phyloP scores from a whole-genome alignment of 345 rosid genomes.

The rapeseed (Brassica napus) region DNA sequence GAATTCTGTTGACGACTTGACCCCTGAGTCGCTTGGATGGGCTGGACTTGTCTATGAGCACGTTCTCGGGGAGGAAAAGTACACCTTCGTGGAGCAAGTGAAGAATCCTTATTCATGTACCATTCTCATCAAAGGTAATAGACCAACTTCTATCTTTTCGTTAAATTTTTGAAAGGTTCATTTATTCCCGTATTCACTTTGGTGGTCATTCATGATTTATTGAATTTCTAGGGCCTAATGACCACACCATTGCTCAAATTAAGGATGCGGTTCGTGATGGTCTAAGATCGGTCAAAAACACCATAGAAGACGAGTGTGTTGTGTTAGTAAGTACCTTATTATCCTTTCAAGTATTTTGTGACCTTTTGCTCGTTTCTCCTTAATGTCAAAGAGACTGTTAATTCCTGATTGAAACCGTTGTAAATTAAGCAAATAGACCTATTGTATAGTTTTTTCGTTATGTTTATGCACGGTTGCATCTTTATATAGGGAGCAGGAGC shows the following conservation, averaged over 20 bases:
- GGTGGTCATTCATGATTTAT: background rate
- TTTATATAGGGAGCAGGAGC: constrained; percentile 93
- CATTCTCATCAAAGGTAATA: constrained; percentile 79
- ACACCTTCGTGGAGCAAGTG: constrained; percentile 89
- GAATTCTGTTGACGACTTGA: constrained; percentile 77
- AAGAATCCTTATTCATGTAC: constrained; percentile 88
- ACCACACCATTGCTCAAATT: constrained; percentile 93
- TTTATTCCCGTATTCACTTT: background rate
- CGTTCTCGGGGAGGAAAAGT: constrained; percentile 85
- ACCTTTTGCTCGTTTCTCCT: constrained; percentile 2
- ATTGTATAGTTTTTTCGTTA: background rate
- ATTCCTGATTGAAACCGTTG: background rate
- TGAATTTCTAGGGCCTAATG: constrained; percentile 72
- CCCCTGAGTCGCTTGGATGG: constrained; percentile 91
- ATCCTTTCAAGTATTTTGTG: constrained; percentile 2
- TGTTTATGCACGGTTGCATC: constrained; percentile 19
- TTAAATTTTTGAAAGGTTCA: background rate
- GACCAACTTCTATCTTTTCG: background rate
- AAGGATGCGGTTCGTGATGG: constrained; percentile 99
- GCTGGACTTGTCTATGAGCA: constrained; percentile 94
- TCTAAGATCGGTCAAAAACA: constrained; percentile 90
- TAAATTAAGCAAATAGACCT: background rate
- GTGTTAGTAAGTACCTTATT: constrained; percentile 62
- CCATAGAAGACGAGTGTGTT: constrained; percentile 92
- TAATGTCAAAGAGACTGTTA: constrained; percentile 7